A percentile compares a stretch with the other conserved stretches of the same genome.
Evolutionary conservation across 257 asterid genomes (phyloP).

Genomic region (Solanum sitiens): DNA sequence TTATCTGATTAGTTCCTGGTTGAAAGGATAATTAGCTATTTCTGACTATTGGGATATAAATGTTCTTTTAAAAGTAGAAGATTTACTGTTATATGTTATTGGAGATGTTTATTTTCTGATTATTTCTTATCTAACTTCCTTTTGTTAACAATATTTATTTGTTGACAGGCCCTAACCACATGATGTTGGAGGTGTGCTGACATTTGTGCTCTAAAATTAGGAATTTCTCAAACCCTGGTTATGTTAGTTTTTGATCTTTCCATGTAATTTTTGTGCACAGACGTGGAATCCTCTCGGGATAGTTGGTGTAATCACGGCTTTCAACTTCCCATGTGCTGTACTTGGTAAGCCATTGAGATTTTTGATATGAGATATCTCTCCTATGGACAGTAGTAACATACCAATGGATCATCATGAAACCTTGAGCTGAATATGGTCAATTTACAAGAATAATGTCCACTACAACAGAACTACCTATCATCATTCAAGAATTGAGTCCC

Average conservation of each 20-base stretch:
- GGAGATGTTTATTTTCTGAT: neutral
- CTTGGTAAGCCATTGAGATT: constrained; percentile 52
- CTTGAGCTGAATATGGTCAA: neutral
- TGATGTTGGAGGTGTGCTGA: constrained; percentile 91
- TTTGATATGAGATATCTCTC: neutral
- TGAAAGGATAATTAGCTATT: neutral
- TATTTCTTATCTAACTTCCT: neutral
- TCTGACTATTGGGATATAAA: neutral
- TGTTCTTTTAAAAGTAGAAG: neutral
- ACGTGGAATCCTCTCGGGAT: constrained; percentile 98
- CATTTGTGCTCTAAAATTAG: constrained; percentile 1
- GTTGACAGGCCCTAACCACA: constrained; percentile 84
- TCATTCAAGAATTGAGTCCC: neutral
- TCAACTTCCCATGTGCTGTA: constrained; percentile 98
- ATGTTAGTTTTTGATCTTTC: neutral
- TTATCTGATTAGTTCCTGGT: neutral
- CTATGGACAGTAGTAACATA: neutral
- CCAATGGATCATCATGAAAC: neutral
- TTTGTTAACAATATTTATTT: constrained; percentile 1
- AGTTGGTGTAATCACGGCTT: constrained; percentile 95
- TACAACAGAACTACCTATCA: neutral
- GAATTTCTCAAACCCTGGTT: neutral
- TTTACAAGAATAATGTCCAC: neutral
- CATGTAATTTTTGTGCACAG: constrained; percentile 29
- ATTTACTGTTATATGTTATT: neutral